Percentiles rank a stretch among this genome's conserved stretches.
Evolutionary conservation across 495 filamentous ascomycete species (phyloP).

Genomic region (Aspergillus baeticus): DNA sequence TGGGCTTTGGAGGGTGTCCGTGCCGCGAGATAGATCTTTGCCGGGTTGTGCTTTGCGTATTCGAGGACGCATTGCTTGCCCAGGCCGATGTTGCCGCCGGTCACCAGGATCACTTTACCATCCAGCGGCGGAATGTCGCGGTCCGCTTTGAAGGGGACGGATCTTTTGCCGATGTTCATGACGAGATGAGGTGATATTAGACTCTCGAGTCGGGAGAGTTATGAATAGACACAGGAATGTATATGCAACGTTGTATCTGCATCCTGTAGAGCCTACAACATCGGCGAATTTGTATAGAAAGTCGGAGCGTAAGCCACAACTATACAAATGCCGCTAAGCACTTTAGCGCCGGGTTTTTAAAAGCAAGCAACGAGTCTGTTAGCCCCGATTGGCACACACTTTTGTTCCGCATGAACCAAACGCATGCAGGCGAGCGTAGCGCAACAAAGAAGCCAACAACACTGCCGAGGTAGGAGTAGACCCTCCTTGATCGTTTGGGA

Average conservation of each 20-base stretch:
- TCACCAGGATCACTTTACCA: constrained; percentile 17
- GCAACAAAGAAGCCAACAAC: too few relatives aligned
- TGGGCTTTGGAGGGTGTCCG: constrained; percentile 15
- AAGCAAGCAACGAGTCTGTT: too few relatives aligned
- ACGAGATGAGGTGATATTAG: too few relatives aligned
- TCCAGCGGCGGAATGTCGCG: constrained; percentile 22
- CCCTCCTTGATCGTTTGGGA: too few relatives aligned
- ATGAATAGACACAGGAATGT: not conserved
- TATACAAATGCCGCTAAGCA: too few relatives aligned
- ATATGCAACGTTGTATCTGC: not conserved
- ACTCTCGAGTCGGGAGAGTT: too few relatives aligned
- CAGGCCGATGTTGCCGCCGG: constrained; percentile 26
- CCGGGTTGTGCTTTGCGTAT: constrained; percentile 23
- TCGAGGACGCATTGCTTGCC: constrained; percentile 26
- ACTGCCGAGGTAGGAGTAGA: too few relatives aligned
- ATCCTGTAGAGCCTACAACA: not conserved
- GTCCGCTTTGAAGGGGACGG: constrained; percentile 19
- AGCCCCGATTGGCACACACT: too few relatives aligned
- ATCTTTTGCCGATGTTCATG: constrained; percentile 4
- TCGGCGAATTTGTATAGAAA: not conserved
- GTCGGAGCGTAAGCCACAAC: too few relatives aligned
- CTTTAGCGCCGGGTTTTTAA: too few relatives aligned
- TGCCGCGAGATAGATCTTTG: constrained; percentile 26
- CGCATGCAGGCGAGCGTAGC: too few relatives aligned
- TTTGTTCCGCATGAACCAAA: too few relatives aligned